These are phyloP conservation scores for Salvia rosmarinus DNA, from an alignment of 257 asterid species.

Conservation along the genomic window DNA sequence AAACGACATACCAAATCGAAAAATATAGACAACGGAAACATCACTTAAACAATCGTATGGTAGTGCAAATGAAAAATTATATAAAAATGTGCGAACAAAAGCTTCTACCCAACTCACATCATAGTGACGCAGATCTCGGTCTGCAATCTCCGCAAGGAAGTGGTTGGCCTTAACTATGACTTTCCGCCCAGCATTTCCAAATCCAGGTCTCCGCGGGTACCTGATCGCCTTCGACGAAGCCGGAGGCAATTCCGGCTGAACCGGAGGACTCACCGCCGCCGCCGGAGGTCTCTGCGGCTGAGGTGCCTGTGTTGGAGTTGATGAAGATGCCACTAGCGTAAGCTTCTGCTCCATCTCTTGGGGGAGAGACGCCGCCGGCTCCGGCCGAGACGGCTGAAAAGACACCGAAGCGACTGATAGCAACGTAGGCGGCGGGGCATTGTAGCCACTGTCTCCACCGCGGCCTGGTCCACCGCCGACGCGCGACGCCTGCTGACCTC, in stretches of 20 bases:
- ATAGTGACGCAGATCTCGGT: constrained; percentile 64
- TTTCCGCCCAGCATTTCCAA: constrained; percentile 44
- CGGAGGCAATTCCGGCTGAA: constrained; percentile 43
- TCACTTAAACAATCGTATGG: not conserved
- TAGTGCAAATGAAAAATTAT: not conserved
- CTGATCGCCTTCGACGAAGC: constrained; percentile 53
- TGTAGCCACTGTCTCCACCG: constrained; percentile 40
- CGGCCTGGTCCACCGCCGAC: constrained; percentile 43
- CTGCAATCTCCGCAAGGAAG: constrained; percentile 57
- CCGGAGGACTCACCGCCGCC: constrained; percentile 10
- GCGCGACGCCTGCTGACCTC: constrained; percentile 34
- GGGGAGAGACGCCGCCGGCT: constrained; percentile 31
- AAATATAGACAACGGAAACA: not conserved
- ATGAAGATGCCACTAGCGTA: constrained; percentile 36
- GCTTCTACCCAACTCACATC: constrained; percentile 51
- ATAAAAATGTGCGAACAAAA: not conserved
- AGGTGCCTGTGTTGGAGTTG: constrained; percentile 31
- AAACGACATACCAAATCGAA: not conserved
- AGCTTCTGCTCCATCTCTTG: constrained; percentile 47
- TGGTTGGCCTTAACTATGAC: constrained; percentile 62
- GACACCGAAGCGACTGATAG: constrained; percentile 18
- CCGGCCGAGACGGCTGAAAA: constrained; percentile 9
- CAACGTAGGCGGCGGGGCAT: constrained; percentile 32
- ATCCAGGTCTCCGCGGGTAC: constrained; percentile 61
- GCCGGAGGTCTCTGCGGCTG: not conserved